Base-by-base conservation (phyloP, 208 protist species). In the Kentomonas sorsogonicus region DNA sequence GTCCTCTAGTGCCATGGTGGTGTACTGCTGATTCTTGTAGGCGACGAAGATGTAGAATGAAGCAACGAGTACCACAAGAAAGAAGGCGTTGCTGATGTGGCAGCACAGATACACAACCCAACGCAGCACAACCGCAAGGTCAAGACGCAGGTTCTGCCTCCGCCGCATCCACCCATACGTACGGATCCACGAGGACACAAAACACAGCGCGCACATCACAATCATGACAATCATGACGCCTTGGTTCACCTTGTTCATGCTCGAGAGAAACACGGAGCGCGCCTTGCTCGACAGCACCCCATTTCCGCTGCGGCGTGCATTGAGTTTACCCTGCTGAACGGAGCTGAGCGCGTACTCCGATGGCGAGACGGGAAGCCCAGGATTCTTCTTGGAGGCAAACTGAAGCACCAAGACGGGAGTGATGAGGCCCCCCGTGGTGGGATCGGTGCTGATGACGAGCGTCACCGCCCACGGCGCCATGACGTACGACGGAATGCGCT, bases 121-220 rank as follows among this genome's bases (percentile, higher is more conserved):
- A 16, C 79, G 74, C 56, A 83, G 38, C 6, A 77, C 10, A 9
- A 75, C 77, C 23, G 45, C 31, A 46, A 65, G 27, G 51, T 86
- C 77, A 0, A 94, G 51, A 11, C 88, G 68, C 29, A 83, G 73
- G 40, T 88, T 87, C 68, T 90, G 83, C 44, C 79, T 53, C 13
- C 88, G 69, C 22, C 88, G 70, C 83, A 90, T 89, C 77, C 82
- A 94, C n/a, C 81, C 74, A 45, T 89, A 94, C 20, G 73, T 75
- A 25, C 77, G 65, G 44, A 86, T 41, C 77, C 72, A 87, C 26
- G 84, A 67, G 9, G 77, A 75, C 34, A 86, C 31, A 50, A 88
- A 77, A 64, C 78, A 78, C 11, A 92, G 31, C 41, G 59, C 30
- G 25, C 43, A 77, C 43, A 84, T 50, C 16, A 87, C 63, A 57